phyloP scores from a whole-genome alignment of 768 basidiomycete species.

The Sarcomyxa edulis region DNA sequence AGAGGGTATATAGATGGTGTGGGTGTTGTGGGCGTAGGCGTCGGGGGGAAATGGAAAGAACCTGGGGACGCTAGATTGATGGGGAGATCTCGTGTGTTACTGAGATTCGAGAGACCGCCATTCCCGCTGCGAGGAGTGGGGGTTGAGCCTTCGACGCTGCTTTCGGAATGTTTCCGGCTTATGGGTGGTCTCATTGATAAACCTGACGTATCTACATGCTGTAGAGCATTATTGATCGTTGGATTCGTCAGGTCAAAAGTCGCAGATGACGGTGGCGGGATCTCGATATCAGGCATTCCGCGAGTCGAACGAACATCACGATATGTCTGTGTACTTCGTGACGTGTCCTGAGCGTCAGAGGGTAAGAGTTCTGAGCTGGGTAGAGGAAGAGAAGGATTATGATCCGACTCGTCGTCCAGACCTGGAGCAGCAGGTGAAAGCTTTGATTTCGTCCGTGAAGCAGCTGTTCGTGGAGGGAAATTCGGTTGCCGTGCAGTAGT shows the following conservation, averaged over 20 bases:
- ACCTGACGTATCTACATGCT: no score
- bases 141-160: conserved; percentile 31
- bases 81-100: conserved; percentile 10
- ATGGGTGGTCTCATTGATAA: conserved; percentile 27
- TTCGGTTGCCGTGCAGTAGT: conserved; percentile 38
- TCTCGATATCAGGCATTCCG: conserved; percentile 33
- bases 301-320: conserved; percentile 15
- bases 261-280: conserved; percentile 21
- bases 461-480: conserved; percentile 43
- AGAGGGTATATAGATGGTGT: conserved; percentile 14
- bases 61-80: conserved; percentile 28
- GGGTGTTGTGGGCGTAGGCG: conserved; percentile 11
- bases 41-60: conserved; percentile 38
- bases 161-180: conserved; percentile 37
- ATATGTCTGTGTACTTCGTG: no score
- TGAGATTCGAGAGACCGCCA: conserved; percentile 1
- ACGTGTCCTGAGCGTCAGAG: no score
- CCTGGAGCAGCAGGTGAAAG: conserved; percentile 18
- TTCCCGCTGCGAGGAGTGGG: conserved; percentile 9
- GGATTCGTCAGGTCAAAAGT: conserved; percentile 14
- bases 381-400: conserved; percentile 1
- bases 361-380: conserved; percentile 5
- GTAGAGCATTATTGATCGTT: conserved; percentile 8
- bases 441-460: conserved; percentile 25
- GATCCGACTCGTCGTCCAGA: conserved; percentile 19